Conservation (phyloP, 1,284 basidiomycete genomes). For the Cryptococcus deneoformans region DNA sequence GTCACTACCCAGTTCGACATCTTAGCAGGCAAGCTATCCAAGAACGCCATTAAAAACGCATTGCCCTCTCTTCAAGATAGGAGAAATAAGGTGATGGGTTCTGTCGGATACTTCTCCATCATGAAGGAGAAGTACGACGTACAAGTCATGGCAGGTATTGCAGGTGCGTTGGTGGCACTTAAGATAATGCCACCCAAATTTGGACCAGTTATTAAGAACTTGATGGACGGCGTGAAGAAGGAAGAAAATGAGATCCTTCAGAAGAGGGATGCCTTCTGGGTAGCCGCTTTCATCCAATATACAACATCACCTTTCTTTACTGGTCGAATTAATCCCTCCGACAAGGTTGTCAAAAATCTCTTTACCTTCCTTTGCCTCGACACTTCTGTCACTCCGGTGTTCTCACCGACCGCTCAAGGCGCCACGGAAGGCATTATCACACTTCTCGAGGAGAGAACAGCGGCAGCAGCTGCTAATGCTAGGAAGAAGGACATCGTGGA, state of each 20-base stretch:
- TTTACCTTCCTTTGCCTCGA: conserved; percentile 97
- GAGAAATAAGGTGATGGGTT: conserved; percentile 66
- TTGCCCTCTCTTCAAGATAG: conserved; percentile 74
- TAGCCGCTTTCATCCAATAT: conserved; percentile 84
- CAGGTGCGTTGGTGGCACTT: conserved; percentile 85
- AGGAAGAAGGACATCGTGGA: conserved; percentile 54
- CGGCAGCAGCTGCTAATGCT: conserved; percentile 52
- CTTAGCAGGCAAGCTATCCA: conserved; percentile 54
- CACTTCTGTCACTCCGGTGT: conserved; percentile 82
- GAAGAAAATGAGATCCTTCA: conserved; percentile 90
- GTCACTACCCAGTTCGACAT: conserved; percentile 69
- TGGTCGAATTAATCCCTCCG: conserved; percentile 60
- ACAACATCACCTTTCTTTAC: conserved; percentile 67
- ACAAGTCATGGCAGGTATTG: conserved; percentile 83
- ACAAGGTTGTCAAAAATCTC: conserved; percentile 97
- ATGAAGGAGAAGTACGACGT: conserved; percentile 84
- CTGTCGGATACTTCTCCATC: conserved; percentile 76
- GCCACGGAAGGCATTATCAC: conserved; percentile 74
- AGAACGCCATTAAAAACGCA: conserved; percentile 70
- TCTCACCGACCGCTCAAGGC: conserved; percentile 54
- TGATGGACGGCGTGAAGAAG: conserved; percentile 98
- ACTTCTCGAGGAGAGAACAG: conserved; percentile 55
- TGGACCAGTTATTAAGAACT: conserved; percentile 91
- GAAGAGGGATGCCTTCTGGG: conserved; percentile 78
- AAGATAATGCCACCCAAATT: conserved; percentile 85